Base-by-base conservation (phyloP, 2,329 filamentous ascomycete genomes). In the Claviceps sp. region DNA sequence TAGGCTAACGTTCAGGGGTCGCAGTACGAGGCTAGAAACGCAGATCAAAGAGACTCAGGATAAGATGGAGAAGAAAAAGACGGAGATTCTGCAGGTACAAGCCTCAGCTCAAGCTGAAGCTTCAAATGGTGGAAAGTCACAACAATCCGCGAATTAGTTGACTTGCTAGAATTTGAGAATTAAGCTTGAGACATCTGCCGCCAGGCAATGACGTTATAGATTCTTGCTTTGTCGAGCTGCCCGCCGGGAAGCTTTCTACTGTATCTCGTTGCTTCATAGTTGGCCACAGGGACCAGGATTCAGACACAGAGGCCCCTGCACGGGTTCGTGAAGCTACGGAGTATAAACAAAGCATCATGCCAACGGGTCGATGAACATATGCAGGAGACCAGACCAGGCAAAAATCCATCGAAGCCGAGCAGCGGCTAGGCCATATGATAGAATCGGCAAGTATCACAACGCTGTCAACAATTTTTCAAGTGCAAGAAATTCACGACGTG, bases 31-130 rank as follows among this genome's bases (percentile, higher is more conserved):
- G 52, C 60, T 75, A 46, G 78, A 82, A 54, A 62, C 56, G 2
- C 72, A 74, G 59, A 80, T 82, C 59, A 75, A 73, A 59, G 77
- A 79, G 50, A 67, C 68, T 1, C 76, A 81, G 60, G 70, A 67
- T 7, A 80, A 77, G 65, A 67, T 79, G 20, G 77, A 81, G 60
- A 76, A 71, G 64, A 78, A 79, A 67, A 79, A 78, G 67, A 67
- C 66, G 26, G 76, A 81, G 60, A 81, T 82, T 55, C 78, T 82
- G 47, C 75, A 79, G 59, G 59, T 72, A 8, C 78, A 81, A 60
- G 65, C 73, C 11, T 68, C 68, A 38, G 71, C 74, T 4, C 76
- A 79, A 58, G 69, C 69, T 34, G 24, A 9, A 37, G 44, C 26
- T 14, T 67, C 63, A 13, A 62, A 62, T 20, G 61, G 59, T 47